phyloP scores from a whole-genome alignment of 73 alveolate genomes.

The Diophrys sp. region DNA sequence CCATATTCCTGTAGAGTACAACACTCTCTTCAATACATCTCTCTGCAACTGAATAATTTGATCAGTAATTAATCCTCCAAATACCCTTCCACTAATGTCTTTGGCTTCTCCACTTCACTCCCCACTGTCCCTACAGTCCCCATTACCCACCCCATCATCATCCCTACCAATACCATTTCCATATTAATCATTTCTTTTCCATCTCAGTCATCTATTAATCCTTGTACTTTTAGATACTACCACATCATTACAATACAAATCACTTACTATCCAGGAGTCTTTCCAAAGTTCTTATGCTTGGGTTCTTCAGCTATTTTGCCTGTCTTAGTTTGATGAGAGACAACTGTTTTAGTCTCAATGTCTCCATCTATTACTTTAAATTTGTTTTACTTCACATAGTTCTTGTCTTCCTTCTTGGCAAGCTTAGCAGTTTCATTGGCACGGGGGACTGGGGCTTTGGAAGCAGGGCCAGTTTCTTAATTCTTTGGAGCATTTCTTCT shows the following conservation, averaged over 20 bases:
- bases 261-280: constrained; percentile 60
- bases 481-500: background rate
- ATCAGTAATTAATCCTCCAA: too few species aligned
- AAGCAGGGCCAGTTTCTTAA: background rate
- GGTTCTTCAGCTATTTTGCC: background rate
- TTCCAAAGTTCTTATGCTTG: constrained; percentile 65
- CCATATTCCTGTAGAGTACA: too few species aligned
- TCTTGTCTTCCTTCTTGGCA: constrained; percentile 6
- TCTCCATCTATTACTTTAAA: constrained; percentile 9
- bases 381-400: constrained; percentile 18
- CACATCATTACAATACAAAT: background rate
- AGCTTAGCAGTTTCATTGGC: constrained; percentile 1
- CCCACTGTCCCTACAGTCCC: too few species aligned
- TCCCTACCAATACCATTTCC: too few species aligned
- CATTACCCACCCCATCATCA: too few species aligned
- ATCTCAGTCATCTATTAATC: constrained; percentile 55
- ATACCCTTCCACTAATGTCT: too few species aligned
- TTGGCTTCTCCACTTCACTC: too few species aligned
- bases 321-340: background rate
- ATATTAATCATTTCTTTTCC: too few species aligned
- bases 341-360: background rate
- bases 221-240: constrained; percentile 56
- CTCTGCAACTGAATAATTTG: too few species aligned
- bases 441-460: background rate
- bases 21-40: too few species aligned